These are phyloP conservation scores for Mortierella sp. DNA, from an alignment of 371 early-diverging fungal genomes.

Conservation along the genomic window DNA sequence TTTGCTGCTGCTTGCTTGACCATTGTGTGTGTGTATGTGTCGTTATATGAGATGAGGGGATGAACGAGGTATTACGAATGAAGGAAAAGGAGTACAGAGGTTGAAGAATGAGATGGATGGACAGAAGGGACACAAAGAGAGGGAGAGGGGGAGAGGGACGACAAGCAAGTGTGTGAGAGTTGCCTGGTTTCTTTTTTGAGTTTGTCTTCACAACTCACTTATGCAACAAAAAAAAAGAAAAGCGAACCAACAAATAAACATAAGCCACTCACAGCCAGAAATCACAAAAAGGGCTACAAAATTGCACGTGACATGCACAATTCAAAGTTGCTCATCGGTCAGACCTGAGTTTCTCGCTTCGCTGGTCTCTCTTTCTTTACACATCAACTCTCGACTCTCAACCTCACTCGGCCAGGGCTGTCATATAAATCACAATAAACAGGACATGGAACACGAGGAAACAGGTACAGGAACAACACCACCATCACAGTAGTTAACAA, in stretches of 20 bases:
- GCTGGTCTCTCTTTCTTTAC: background rate
- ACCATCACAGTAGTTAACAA: no score
- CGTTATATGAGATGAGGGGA: background rate
- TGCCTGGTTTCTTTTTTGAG: background rate
- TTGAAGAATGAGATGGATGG: background rate
- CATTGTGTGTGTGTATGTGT: constrained; percentile 35
- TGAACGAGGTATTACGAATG: background rate
- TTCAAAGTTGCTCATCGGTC: background rate
- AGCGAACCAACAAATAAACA: constrained; percentile 15
- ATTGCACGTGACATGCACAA: background rate
- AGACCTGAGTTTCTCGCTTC: background rate
- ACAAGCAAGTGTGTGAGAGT: background rate
- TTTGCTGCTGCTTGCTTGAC: constrained; percentile 48
- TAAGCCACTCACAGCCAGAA: constrained; percentile 10
- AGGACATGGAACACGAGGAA: constrained; percentile 2
- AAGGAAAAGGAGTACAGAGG: background rate
- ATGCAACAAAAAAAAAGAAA: background rate
- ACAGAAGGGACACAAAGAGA: background rate
- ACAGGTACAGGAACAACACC: constrained; percentile 10
- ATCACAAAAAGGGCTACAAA: background rate
- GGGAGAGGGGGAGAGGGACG: background rate
- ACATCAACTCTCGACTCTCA: background rate
- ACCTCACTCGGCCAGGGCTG: background rate
- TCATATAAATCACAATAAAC: background rate
- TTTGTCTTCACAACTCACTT: no score